A percentile compares a stretch with the other conserved stretches of the same genome.
These are phyloP conservation scores for Kwoniella shandongensis DNA, from an alignment of 768 basidiomycete species.

Conservation along the genomic window DNA sequence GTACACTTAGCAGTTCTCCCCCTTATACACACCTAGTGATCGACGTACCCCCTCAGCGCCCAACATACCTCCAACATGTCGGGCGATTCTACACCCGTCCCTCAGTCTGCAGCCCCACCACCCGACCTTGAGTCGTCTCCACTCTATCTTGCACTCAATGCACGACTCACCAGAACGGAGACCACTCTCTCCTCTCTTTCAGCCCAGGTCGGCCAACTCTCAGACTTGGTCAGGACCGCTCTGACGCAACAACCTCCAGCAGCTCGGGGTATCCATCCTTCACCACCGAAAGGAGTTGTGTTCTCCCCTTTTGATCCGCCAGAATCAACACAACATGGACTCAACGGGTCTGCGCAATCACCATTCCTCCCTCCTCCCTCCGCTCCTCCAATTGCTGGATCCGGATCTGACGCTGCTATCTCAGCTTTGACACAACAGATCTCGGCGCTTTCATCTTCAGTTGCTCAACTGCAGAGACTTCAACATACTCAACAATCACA, in stretches of 20 bases:
- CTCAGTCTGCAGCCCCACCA: background rate
- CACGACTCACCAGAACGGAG: conserved; percentile 37
- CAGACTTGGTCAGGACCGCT: conserved; percentile 24
- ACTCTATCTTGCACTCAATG: conserved; percentile 36
- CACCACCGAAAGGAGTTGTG: background rate
- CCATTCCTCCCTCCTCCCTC: conserved; percentile 19
- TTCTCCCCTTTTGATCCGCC: conserved; percentile 16
- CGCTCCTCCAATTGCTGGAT: conserved; percentile 1
- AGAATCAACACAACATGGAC: conserved; percentile 5
- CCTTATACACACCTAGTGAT: too few species aligned
- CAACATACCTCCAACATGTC: conserved; percentile 1
- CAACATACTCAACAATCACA: conserved; percentile 36
- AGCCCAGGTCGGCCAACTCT: conserved; percentile 36
- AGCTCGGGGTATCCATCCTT: conserved; percentile 2
- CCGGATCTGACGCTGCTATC: conserved; percentile 19
- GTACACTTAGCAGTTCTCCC: too few species aligned
- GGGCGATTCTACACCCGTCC: conserved; percentile 8
- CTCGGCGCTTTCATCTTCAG: conserved; percentile 45
- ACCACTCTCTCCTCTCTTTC: conserved; percentile 29
- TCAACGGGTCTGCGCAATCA: conserved; percentile 9
- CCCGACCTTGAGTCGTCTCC: conserved; percentile 37
- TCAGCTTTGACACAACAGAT: conserved; percentile 47
- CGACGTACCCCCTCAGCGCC: too few species aligned
- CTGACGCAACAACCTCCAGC: conserved; percentile 1
- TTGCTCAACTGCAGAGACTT: conserved; percentile 52